Evolutionary conservation across 345 rosid genomes (phyloP), one percentile per base, ranked within the genome.

Genomic region (Corymbia maculata): DNA sequence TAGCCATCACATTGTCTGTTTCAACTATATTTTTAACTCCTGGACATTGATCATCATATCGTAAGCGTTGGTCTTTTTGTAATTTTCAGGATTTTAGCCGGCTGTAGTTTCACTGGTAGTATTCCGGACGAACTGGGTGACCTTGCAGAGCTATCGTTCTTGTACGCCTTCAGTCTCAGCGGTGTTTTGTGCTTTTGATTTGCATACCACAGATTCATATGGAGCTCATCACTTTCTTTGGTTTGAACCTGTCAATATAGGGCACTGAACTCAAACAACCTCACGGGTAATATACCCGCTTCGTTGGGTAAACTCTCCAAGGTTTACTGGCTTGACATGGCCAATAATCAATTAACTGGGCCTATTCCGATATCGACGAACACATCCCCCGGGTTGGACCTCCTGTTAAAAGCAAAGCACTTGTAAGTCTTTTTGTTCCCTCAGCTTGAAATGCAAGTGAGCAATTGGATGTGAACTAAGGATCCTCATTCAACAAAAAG

Each of bases 251-350:
- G 53, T 88, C 93, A 98, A 75, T 42, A 19, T 6, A 75, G 99
- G 96, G 99, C 99, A 61, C 92, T 98, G 93, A 97, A 98, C 90
- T 96, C 98, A 13, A 98, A 97, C 93, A 95, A 96, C 88, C 95
- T 98, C 88, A 95, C 97, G 0, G 99, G 98, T 51, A 89, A 86
- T 86, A 95, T 98, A 85, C 99, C 99, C 28, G 89, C 97, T 24
- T 93, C 99, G 55, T 85, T 98, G 89, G 99, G 99, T 85, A 96
- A 93, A 85, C 97, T 98, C 80, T 94, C 96, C 87, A 94, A 95
- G 51, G 97, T 98, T 59, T 97, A 94, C 89, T 98, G 99, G 99
- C 88, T 98, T 51, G 99, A 98, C 91, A 90, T 98, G 21, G 97
- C 99, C 86, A 98, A 95, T 89, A 98, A 98, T 92, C 96, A 95